Evolutionary conservation across 345 rosid species (phyloP).

Genomic region (Dipteronia dyeriana): DNA sequence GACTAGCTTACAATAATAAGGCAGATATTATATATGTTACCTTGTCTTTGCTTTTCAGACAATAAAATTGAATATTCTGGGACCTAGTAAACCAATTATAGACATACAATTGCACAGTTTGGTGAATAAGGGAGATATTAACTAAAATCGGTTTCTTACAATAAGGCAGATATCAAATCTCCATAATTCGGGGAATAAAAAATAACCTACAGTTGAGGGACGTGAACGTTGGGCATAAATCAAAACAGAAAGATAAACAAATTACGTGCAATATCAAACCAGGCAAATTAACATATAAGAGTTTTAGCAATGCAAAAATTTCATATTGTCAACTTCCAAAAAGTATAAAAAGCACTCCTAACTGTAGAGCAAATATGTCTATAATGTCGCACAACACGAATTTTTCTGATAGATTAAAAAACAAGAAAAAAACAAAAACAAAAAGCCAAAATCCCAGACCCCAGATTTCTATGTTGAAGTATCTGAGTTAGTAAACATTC

Average conservation of each 20-base stretch:
- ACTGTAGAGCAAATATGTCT: neutral
- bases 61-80: too few species aligned
- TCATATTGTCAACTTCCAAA: slow-evolving; percentile 11
- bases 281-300: neutral
- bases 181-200: slow-evolving; percentile 53
- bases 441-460: neutral
- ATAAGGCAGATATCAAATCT: neutral
- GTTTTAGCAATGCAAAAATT: neutral
- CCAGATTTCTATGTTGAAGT: slow-evolving; percentile 67
- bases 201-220: slow-evolving; percentile 44
- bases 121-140: too few species aligned
- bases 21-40: too few species aligned
- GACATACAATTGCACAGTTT: too few species aligned
- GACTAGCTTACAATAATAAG: too few species aligned
- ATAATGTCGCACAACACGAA: neutral
- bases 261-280: neutral
- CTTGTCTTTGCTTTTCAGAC: too few species aligned
- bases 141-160: neutral
- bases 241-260: neutral
- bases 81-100: too few species aligned
- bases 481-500: slow-evolving; percentile 77
- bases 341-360: slow-evolving; percentile 5
- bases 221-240: slow-evolving; percentile 35
- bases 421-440: slow-evolving; percentile 13
- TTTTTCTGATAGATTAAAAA: neutral